A percentile compares a stretch with the other conserved stretches of the same genome.
Conservation (phyloP, 371 early-diverging fungal genomes). For the Batrachochytrium dendrobatidis region DNA sequence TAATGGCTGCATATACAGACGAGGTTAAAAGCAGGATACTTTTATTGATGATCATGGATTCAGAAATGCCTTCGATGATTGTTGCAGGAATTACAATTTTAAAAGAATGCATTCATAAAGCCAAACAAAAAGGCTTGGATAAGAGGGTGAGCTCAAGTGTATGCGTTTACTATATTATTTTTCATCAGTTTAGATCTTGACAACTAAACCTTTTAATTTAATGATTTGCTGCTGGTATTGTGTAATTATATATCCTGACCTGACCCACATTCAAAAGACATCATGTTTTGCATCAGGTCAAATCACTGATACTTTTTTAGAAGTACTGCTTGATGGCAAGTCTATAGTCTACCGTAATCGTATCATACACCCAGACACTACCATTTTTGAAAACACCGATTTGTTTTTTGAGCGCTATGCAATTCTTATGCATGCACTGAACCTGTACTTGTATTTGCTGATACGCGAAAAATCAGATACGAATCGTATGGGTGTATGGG, state of each 20-base stretch:
- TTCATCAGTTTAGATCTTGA: conserved; percentile 1
- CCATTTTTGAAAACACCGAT: neutral
- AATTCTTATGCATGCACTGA: conserved; percentile 21
- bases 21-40: neutral
- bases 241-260: no score
- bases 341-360: neutral
- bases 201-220: neutral
- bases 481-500: neutral
- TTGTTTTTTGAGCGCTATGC: conserved; percentile 10
- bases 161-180: neutral
- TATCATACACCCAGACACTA: neutral
- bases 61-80: neutral
- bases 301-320: neutral
- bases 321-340: neutral
- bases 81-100: neutral
- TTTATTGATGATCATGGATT: neutral
- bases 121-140: no score
- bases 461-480: conserved; percentile 12
- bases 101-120: neutral
- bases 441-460: conserved; percentile 19
- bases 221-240: no score
- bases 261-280: neutral
- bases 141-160: no score
- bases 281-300: neutral
- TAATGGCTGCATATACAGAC: neutral